These are phyloP conservation scores for Penicillium egyptiacum DNA, from an alignment of 495 filamentous ascomycete species.

Conservation along the genomic window DNA sequence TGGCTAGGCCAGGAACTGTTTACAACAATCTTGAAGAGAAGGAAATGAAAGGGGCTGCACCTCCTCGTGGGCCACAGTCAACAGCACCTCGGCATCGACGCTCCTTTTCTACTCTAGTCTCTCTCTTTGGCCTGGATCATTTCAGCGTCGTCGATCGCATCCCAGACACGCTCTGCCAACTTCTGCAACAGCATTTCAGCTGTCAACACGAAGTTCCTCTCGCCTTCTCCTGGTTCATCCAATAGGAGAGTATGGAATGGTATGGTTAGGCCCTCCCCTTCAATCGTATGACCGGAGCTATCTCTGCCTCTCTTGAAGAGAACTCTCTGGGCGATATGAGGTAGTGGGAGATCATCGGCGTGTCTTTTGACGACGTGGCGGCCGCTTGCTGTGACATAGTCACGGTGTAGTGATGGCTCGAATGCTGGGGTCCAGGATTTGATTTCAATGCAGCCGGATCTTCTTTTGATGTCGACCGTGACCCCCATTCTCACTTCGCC, in stretches of 20 bases:
- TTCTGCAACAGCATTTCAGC: neutral
- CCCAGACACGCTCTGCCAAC: neutral
- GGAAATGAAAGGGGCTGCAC: no score
- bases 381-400: neutral
- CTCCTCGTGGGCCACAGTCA: no score
- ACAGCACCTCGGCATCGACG: no score
- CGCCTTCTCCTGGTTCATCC: neutral
- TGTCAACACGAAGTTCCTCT: neutral
- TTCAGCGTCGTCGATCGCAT: neutral
- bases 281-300: neutral
- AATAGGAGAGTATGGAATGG: neutral
- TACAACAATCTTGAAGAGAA: no score
- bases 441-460: neutral
- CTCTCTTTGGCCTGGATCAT: no score
- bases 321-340: neutral
- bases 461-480: constrained; percentile 7
- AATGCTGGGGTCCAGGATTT: neutral
- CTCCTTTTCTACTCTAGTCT: no score
- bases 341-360: neutral
- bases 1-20: no score
- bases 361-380: neutral
- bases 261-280: neutral
- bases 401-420: neutral
- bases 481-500: constrained; percentile 11
- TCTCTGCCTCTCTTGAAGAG: neutral